These are phyloP conservation scores for Mucor saturninus DNA, from an alignment of 371 early-diverging fungal genomes.

Conservation along the genomic window DNA sequence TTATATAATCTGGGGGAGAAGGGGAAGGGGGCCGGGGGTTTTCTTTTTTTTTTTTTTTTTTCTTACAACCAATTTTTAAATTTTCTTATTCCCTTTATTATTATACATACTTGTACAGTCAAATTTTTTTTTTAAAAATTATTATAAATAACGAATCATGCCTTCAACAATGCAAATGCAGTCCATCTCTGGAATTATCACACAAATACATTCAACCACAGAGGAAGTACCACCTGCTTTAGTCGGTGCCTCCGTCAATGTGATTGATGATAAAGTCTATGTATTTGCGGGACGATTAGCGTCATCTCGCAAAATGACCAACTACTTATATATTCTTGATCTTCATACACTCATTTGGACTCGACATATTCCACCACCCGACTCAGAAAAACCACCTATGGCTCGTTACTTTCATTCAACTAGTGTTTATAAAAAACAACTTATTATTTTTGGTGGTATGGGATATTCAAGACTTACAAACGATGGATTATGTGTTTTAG, in stretches of 20 bases:
- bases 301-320: conserved; percentile 70
- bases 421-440: conserved; percentile 56
- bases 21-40: neutral
- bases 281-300: conserved; percentile 78
- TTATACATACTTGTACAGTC: neutral
- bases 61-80: neutral
- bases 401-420: conserved; percentile 81
- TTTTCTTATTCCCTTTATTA: neutral
- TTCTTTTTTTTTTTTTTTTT: neutral
- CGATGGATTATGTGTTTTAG: conserved; percentile 60
- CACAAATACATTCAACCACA: conserved; percentile 65
- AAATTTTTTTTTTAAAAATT: neutral
- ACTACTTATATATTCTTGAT: conserved; percentile 69
- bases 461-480: conserved; percentile 43
- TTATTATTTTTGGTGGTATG: conserved; percentile 71
- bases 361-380: conserved; percentile 46
- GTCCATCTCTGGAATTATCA: conserved; percentile 73
- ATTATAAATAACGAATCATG: conserved; percentile 13
- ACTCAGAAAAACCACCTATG: conserved; percentile 46
- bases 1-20: neutral
- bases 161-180: conserved; percentile 48
- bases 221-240: conserved; percentile 81
- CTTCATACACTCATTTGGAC: conserved; percentile 67
- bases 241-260: conserved; percentile 74
- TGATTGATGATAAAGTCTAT: conserved; percentile 64